Evolutionary conservation across 1,139 yeast genomes (phyloP).

Genomic region (Meyerozyma sp.): DNA sequence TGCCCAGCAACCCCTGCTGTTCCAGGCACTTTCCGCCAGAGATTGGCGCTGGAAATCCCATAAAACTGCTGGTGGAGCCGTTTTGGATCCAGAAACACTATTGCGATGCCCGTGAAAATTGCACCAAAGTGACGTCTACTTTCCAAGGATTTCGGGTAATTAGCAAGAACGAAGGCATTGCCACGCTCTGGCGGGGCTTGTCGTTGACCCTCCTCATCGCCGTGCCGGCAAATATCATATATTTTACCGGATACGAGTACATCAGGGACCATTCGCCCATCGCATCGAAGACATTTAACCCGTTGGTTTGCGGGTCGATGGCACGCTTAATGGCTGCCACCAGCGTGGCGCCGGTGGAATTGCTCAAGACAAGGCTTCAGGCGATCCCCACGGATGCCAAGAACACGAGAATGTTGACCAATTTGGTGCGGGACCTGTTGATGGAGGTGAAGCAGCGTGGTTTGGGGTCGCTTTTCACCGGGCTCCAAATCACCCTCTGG

Average conservation of each 20-base stretch:
- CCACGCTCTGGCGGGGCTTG: conserved; percentile 86
- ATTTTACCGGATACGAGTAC: conserved; percentile 90
- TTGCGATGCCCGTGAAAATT: conserved; percentile 28
- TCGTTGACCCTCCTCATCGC: conserved; percentile 84
- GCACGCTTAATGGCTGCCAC: conserved; percentile 87
- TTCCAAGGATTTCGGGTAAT: conserved; percentile 69
- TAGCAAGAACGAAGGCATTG: conserved; percentile 63
- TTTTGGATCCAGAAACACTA: conserved; percentile 40
- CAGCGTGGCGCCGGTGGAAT: conserved; percentile 80
- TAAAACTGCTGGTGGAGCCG: conserved; percentile 14
- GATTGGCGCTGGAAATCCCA: conserved; percentile 4
- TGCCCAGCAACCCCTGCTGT: conserved; percentile 36
- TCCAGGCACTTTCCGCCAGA: conserved; percentile 9
- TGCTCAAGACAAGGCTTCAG: conserved; percentile 82
- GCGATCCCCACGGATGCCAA: conserved; percentile 55
- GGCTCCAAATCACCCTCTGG: conserved; percentile 85
- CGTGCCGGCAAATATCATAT: conserved; percentile 86
- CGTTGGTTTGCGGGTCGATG: conserved; percentile 77
- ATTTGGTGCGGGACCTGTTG: conserved; percentile 52
- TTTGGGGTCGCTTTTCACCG: conserved; percentile 64
- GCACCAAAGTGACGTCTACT: conserved; percentile 48
- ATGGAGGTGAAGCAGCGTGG: conserved; percentile 57
- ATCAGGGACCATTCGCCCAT: conserved; percentile 73
- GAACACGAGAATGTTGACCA: conserved; percentile 31
- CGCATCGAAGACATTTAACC: conserved; percentile 49